Evolutionary conservation across 2,329 filamentous ascomycete genomes (phyloP), one percentile per base, ranked within the genome.

Genomic region (Trichoderma sp.): DNA sequence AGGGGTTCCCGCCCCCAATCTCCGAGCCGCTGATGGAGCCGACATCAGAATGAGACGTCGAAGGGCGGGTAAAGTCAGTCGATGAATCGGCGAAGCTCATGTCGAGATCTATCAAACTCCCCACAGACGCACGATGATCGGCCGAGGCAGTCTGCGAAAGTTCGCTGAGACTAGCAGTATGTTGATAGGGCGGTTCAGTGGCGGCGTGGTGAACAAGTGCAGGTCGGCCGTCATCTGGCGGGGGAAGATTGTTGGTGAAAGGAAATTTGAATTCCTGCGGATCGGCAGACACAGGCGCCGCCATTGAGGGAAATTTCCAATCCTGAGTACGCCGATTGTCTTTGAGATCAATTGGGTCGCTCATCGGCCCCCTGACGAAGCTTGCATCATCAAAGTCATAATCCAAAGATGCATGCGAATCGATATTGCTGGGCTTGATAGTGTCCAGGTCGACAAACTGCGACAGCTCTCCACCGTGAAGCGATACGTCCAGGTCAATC

Each of bases 401-500:
- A 58, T 89, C 86, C 72, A 84, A 82, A 0, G 86, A 85, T 28
- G 80, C 79, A 36, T 84, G 82, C 9, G 84, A 82, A 21, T 84
- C 83, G 3, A 36, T 36, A 36, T 36, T 36, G 7, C 80, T 83
- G n/a, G 85, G 83, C 73, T 82, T 86, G 73, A 91, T 88, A 5
- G 89, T 91, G 69, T 87, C 86, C 84, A 91, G 84, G 74, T 91
- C 88, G 47, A 86, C 85, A 73, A 90, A 91, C 68, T 83, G 85
- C 1, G 88, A 88, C 1, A 89, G 81, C 4, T 87, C 86, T 47
- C 82, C 85, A 2, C 87, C 87, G 57, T 86, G 83, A 7, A 91
- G 81, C 21, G 88, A 90, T 2, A 85, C 87, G 73, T 91, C 90
- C 8, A 91, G 84, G 75, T 91, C 89, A 71, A 91, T 92, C 21